Percentiles rank a stretch among this genome's conserved stretches.
phyloP scores from a whole-genome alignment of 306 rosid species.

The Canavalia ensiformis region DNA sequence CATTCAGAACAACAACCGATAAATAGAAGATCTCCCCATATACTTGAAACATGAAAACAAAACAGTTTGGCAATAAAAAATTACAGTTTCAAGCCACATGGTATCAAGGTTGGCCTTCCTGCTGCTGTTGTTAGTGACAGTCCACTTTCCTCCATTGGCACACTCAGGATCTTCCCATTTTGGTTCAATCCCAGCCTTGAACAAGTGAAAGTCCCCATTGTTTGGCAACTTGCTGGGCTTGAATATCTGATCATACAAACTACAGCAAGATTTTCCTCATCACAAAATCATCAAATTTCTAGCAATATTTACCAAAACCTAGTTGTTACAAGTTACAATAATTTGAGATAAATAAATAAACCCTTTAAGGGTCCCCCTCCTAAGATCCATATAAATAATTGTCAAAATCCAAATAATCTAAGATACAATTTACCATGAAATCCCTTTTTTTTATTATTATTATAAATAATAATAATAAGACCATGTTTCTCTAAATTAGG shows the following conservation, averaged over 20 bases:
- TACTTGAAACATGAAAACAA: background rate
- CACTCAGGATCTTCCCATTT: constrained; percentile 99
- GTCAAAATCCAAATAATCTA: too few species aligned
- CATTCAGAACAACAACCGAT: constrained; percentile 26
- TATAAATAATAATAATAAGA: too few species aligned
- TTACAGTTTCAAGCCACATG: constrained; percentile 99
- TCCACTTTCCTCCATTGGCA: constrained; percentile 97
- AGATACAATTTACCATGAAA: too few species aligned
- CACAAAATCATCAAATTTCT: constrained; percentile 35
- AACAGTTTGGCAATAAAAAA: background rate
- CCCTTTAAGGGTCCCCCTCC: background rate
- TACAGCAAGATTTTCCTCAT: constrained; percentile 44
- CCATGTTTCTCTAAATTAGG: too few species aligned
- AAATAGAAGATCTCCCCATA: background rate
- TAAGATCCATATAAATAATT: constrained; percentile 35
- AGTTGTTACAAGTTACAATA: background rate
- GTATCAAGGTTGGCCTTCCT: constrained; percentile 74
- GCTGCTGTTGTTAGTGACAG: constrained; percentile 61
- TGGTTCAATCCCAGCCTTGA: constrained; percentile 89
- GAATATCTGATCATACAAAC: constrained; percentile 86
- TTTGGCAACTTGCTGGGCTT: constrained; percentile 83
- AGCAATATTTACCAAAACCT: constrained; percentile 32
- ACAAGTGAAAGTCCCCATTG: constrained; percentile 84
- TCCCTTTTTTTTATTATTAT: too few species aligned
- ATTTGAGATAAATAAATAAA: background rate